Base-by-base conservation (phyloP, 2,329 filamentous ascomycete species). In the Xylaria sp. region DNA sequence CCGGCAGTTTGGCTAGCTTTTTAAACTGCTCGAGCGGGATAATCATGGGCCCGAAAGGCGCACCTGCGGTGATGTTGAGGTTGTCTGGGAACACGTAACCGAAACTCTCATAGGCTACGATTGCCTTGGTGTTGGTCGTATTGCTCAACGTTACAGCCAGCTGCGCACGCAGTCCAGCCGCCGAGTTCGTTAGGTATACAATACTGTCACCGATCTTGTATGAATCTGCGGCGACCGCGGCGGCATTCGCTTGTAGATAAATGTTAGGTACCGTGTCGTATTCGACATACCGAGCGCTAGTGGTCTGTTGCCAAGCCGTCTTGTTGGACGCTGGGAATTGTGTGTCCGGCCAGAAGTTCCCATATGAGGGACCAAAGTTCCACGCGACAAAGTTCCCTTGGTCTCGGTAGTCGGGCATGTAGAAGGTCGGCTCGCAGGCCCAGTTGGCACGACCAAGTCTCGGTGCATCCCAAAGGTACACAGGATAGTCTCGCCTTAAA, bases 401-500 rank as follows among this genome's bases (percentile, higher is more conserved):
- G 73, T 81, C 79, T 12, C 75, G 73, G 63, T 81, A 81, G 12
- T 62, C 66, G 0, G 80, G 79, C 1, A 44, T 37, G 67, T 81
- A 81, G 54, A 15, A 66, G 9, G 71, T 75, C 3, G 74, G 65
- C 44, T 77, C 76, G 69, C 80, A 81, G n/a, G 73, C 78, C 78
- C 79, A 81, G 63, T 80, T 80, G 2, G 80, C 80, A 1, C 79
- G 76, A 3, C 80, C 79, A 5, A 81, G 75, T 1, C 79, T 75
- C 1, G 80, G 79, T 0, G 77, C 79, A n/a, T 81, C 79, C 78
- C 77, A 81, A 23, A 82, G 78, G 62, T 79, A 82, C 5, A 82
- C 80, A 8, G 80, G 79, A 56, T 81, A 82, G 67, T 78, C 73
- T 5, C 77, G 76, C 44, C 79, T 78, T 54, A 81, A 67, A 60